phyloP scores from a whole-genome alignment of 805 yeast genomes.

The Jamesozyma spencerorum region DNA sequence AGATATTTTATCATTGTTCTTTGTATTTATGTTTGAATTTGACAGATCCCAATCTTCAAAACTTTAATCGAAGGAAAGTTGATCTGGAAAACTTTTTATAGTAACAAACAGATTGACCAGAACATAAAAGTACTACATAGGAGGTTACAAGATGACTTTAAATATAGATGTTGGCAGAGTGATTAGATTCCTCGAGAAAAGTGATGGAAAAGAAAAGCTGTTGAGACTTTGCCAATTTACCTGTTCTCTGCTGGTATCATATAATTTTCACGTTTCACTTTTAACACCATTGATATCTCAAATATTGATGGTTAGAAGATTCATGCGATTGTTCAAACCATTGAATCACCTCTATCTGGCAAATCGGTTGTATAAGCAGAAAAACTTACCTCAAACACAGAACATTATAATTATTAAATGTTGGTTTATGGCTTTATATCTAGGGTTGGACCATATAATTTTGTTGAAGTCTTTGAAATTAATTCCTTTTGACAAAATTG shows the following conservation, averaged over 20 bases:
- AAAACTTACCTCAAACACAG: conserved; percentile 32
- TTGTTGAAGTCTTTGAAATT: conserved; percentile 41
- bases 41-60: too few species aligned
- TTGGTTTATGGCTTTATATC: conserved; percentile 52
- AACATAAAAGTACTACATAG: too few species aligned
- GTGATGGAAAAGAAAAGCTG: conserved; percentile 73
- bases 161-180: conserved; percentile 23
- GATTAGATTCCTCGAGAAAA: conserved; percentile 53
- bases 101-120: too few species aligned
- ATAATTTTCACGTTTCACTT: conserved; percentile 38
- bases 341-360: conserved; percentile 59
- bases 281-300: conserved; percentile 22
- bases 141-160: too few species aligned
- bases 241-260: conserved; percentile 38
- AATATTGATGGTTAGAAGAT: conserved; percentile 66
- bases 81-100: too few species aligned
- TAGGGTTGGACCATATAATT: conserved; percentile 51
- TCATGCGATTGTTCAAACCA: conserved; percentile 76
- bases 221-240: conserved; percentile 73
- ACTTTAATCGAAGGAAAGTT: too few species aligned
- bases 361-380: conserved; percentile 56
- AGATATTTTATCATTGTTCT: too few species aligned
- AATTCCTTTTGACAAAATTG: conserved; percentile 41
- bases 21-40: too few species aligned
- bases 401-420: conserved; percentile 41